phyloP scores from a whole-genome alignment of 768 basidiomycete genomes.

The Rhizopogon roseolus region DNA sequence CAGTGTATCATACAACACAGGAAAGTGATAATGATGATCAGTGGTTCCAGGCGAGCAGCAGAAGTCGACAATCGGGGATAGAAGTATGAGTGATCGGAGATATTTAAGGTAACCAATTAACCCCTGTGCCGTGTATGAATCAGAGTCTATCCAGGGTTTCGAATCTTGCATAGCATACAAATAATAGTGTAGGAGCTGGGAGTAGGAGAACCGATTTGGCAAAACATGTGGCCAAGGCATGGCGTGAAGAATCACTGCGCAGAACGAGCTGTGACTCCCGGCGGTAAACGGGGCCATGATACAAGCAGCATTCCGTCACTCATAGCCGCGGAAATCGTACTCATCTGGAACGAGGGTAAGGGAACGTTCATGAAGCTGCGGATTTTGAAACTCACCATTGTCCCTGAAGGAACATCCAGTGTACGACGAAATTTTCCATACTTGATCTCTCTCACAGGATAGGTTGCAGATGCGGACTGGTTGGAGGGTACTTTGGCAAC shows the following conservation, averaged over 20 bases:
- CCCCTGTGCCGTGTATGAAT: neutral
- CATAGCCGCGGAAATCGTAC: slow-evolving; percentile 34
- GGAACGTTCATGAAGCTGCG: slow-evolving; percentile 1
- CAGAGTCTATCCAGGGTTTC: neutral
- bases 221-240: slow-evolving; percentile 2
- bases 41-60: neutral
- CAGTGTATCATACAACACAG: neutral
- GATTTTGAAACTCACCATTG: slow-evolving; percentile 23
- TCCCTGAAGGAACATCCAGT: slow-evolving; percentile 31
- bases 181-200: neutral
- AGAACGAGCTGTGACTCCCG: slow-evolving; percentile 11
- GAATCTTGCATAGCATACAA: slow-evolving; percentile 6
- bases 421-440: slow-evolving; percentile 35
- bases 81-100: neutral
- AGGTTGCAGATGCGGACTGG: slow-evolving; percentile 15
- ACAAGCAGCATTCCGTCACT: slow-evolving; percentile 34
- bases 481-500: slow-evolving; percentile 9
- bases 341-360: slow-evolving; percentile 17
- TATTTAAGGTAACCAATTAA: neutral
- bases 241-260: neutral
- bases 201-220: neutral
- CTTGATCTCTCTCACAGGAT: slow-evolving; percentile 32
- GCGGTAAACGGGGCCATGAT: slow-evolving; percentile 32
- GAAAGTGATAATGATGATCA: neutral
- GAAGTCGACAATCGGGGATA: neutral